phyloP scores from a whole-genome alignment of 768 basidiomycete species.

The Antrodiella citrinella region DNA sequence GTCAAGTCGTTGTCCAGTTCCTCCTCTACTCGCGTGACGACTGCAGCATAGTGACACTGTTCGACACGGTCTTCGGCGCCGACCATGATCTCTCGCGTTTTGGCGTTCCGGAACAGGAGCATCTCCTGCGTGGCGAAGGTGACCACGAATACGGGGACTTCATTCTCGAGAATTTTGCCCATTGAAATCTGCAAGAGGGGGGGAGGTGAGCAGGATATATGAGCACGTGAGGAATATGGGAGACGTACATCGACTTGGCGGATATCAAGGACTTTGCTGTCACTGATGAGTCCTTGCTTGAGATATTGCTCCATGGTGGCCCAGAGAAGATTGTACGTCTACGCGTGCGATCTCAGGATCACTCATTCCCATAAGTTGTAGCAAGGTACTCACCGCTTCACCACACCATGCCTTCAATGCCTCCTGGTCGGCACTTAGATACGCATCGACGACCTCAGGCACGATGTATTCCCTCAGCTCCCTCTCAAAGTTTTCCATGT shows the following conservation, averaged over 20 bases:
- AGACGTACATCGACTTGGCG: slow-evolving; percentile 87
- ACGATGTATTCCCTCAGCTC: slow-evolving; percentile 96
- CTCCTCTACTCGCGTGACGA: slow-evolving; percentile 79
- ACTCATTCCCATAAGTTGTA: background rate
- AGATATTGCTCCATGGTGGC: slow-evolving; percentile 95
- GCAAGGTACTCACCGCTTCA: slow-evolving; percentile 75
- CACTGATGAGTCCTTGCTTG: slow-evolving; percentile 82
- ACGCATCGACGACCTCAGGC: slow-evolving; percentile 96
- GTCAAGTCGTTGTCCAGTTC: slow-evolving; percentile 90
- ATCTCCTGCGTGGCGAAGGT: slow-evolving; percentile 93
- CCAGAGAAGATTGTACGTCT: slow-evolving; percentile 99
- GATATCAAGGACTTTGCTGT: slow-evolving; percentile 93
- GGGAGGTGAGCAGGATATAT: too few species aligned
- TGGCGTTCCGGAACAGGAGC: slow-evolving; percentile 82
- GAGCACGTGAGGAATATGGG: too few species aligned
- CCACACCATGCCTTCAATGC: slow-evolving; percentile 86
- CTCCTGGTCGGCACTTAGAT: slow-evolving; percentile 84
- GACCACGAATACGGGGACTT: slow-evolving; percentile 84
- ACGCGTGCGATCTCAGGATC: background rate
- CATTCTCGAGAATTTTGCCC: slow-evolving; percentile 86
- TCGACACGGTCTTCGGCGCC: slow-evolving; percentile 90
- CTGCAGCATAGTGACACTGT: slow-evolving; percentile 89
- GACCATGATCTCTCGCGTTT: slow-evolving; percentile 78
- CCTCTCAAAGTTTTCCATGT: slow-evolving; percentile 76
- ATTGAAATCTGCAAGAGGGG: slow-evolving; percentile 74